Base-by-base conservation (phyloP, 345 rosid species). In the Gossypium ekmanianum region DNA sequence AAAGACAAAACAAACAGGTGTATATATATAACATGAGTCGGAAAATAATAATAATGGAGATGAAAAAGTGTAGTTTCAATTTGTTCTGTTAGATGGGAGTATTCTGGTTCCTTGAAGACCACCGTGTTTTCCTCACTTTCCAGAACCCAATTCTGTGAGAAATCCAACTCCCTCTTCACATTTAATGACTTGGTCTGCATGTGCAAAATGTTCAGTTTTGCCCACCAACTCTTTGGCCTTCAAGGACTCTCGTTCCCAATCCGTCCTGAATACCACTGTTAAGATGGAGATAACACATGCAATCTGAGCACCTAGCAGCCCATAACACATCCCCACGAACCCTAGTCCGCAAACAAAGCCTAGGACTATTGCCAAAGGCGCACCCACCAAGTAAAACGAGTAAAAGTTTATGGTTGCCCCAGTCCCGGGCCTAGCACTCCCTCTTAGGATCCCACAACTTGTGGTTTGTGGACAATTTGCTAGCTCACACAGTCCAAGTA, bases 401-500 rank as follows among this genome's bases (percentile, higher is more conserved):
- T 84, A 89, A 68, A 92, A 87, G 69, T 90, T 90, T 76, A 92
- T 85, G 13, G 79, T 86, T 2, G 92, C 97, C 2, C 91, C 96
- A 44, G 84, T 75, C 29, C 88, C 85, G 24, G 97, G 96, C 88
- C 96, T 83, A 3, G 97, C 97, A 61, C 91, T 84, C 52, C 97
- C 97, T 81, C 94, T 84, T 2, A 92, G 78, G 57, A 92, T 90
- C 77, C 98, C 98, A 50, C 97, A 92, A 52, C 98, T 83, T 29
- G 97, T 89, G 45, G 98, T 94, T 61, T 94, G 98, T 12, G 98
- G 97, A 68, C 94, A 92, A 75, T 94, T 94, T 48, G 90, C 97
- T n/a, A 94, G 84, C 86, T 94, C 98, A 75, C 97, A 94, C 11
- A 94, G 24, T 57, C 98, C 98, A 29, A 94, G 83, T 69, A 92